A percentile compares a stretch with the other conserved stretches of the same genome.
Conservation (phyloP, 208 protist genomes). For the Trypanosoma cruzi region DNA sequence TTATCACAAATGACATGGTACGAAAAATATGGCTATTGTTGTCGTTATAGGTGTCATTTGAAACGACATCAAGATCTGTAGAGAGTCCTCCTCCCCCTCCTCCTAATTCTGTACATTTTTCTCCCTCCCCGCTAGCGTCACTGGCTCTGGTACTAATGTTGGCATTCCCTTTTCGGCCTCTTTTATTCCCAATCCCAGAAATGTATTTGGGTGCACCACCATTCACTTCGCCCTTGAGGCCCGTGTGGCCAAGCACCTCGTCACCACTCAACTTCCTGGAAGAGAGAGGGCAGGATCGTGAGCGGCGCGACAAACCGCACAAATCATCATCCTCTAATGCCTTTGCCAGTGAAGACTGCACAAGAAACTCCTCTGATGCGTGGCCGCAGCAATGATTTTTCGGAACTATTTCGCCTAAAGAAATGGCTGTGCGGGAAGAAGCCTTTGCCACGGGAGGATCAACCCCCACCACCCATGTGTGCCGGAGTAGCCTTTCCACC, state of each 20-base stretch:
- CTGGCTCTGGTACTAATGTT: background rate
- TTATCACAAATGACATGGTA: background rate
- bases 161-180: background rate
- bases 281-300: slow-evolving; percentile 21
- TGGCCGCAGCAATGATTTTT: background rate
- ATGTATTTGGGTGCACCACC: background rate
- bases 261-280: background rate
- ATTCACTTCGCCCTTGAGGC: background rate
- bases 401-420: background rate
- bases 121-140: background rate
- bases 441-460: background rate
- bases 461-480: slow-evolving; percentile 60
- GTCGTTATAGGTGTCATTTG: background rate
- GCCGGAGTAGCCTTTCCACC: slow-evolving; percentile 73
- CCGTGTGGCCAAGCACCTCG: background rate
- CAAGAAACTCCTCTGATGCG: background rate
- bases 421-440: background rate
- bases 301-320: slow-evolving; percentile 9
- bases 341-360: slow-evolving; percentile 14
- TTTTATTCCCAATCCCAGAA: background rate
- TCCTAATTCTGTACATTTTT: background rate
- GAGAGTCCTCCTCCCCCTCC: background rate
- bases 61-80: background rate
- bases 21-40: background rate
- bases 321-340: slow-evolving; percentile 16